A percentile compares a stretch with the other conserved stretches of the same genome.
Conservation (phyloP, 2,329 filamentous ascomycete genomes). For the Huntiella abstrusa region DNA sequence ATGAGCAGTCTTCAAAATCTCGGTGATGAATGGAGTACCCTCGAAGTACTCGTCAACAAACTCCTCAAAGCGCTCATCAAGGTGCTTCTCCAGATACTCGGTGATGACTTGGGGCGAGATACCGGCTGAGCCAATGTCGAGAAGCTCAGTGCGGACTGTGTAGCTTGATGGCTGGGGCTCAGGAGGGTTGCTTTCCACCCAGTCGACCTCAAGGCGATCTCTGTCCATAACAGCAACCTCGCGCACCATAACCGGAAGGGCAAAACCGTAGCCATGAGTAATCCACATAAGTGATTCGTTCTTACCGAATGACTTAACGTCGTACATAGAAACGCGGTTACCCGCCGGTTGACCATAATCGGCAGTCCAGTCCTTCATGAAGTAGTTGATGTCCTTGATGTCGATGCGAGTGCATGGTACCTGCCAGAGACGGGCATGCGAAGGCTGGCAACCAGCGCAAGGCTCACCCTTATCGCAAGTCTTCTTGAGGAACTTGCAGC, state of each 20-base stretch:
- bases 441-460: conserved; percentile 86
- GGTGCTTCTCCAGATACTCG: conserved; percentile 88
- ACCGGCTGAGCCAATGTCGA: conserved; percentile 78
- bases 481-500: conserved; percentile 98
- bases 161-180: conserved; percentile 53
- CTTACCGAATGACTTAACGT: conserved; percentile 68
- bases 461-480: conserved; percentile 96
- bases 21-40: conserved; percentile 83
- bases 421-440: conserved; percentile 89
- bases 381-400: conserved; percentile 95
- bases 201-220: conserved; percentile 82
- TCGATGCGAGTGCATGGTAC: conserved; percentile 95
- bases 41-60: conserved; percentile 96
- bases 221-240: conserved; percentile 87
- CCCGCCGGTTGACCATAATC: conserved; percentile 85
- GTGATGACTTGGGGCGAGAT: conserved; percentile 64
- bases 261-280: conserved; percentile 89
- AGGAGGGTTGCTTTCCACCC: conserved; percentile 60
- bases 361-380: conserved; percentile 98
- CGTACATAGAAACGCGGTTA: conserved; percentile 75
- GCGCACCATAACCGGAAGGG: conserved; percentile 78
- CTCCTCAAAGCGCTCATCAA: conserved; percentile 76
- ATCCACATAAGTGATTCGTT: conserved; percentile 67
- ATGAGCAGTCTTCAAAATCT: conserved; percentile 90
- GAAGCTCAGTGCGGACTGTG: conserved; percentile 69